A percentile compares a stretch with the other conserved stretches of the same genome.
Evolutionary conservation across 2,329 filamentous ascomycete genomes (phyloP).

Genomic region (Erysiphe pulchra): DNA sequence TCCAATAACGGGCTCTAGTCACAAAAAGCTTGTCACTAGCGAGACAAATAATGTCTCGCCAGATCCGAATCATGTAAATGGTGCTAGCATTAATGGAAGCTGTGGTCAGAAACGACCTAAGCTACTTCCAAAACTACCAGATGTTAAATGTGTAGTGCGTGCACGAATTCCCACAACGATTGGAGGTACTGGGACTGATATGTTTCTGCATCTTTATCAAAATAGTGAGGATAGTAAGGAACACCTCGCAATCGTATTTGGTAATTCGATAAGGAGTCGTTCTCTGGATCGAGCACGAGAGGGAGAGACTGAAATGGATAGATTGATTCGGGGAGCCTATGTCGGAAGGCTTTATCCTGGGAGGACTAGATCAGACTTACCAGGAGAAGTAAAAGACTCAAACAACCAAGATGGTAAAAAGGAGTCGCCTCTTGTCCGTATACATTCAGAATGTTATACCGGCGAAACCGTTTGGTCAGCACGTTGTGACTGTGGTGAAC

Average conservation of each 20-base stretch:
- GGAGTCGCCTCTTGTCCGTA: conserved; percentile 54
- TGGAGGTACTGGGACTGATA: conserved; percentile 46
- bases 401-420: conserved; percentile 2
- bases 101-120: conserved; percentile 24
- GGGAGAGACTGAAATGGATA: conserved; percentile 65
- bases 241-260: conserved; percentile 91
- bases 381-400: background rate
- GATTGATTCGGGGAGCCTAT: conserved; percentile 89
- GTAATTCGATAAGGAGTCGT: conserved; percentile 51
- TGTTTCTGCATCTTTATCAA: conserved; percentile 88
- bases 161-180: conserved; percentile 75
- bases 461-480: conserved; percentile 97
- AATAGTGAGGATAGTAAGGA: conserved; percentile 90
- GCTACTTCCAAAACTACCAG: conserved; percentile 48
- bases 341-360: conserved; percentile 70
- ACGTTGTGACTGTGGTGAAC: conserved; percentile 90
- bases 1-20: too few species aligned
- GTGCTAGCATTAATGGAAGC: background rate
- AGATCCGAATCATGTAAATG: too few species aligned
- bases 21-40: too few species aligned
- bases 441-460: conserved; percentile 96
- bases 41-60: too few species aligned
- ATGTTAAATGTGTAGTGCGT: conserved; percentile 82
- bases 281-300: conserved; percentile 44
- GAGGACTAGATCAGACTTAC: conserved; percentile 25